Conservation (phyloP, 164 flowering plant genomes). For the Dillenia suffruticosa region DNA sequence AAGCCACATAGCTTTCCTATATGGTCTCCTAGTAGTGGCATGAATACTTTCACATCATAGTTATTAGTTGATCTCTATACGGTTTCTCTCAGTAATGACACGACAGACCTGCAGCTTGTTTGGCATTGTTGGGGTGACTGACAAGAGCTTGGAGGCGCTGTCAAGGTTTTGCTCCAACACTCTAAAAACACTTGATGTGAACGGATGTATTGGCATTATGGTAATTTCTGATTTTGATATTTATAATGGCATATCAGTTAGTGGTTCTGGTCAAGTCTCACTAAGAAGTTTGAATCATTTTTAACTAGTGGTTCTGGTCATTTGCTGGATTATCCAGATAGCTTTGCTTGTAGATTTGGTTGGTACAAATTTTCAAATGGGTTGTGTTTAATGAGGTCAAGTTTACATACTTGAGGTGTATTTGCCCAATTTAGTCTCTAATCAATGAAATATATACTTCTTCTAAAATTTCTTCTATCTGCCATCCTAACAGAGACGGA, state of each 20-base stretch:
- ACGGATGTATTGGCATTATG: constrained; percentile 91
- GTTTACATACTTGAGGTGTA: too few relatives aligned
- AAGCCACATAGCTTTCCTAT: too few relatives aligned
- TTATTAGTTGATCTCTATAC: too few relatives aligned
- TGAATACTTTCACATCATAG: too few relatives aligned
- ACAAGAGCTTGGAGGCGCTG: constrained; percentile 74
- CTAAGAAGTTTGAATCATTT: neutral
- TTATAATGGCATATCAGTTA: neutral
- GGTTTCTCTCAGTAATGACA: too few relatives aligned
- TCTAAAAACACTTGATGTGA: constrained; percentile 86
- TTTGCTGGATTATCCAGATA: too few relatives aligned
- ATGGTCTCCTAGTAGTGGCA: too few relatives aligned
- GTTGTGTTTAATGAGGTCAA: too few relatives aligned
- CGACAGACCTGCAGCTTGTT: constrained; percentile 58
- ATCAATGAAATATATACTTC: too few relatives aligned
- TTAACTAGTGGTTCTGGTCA: neutral
- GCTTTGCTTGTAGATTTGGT: too few relatives aligned
- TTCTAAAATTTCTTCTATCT: constrained; percentile 1
- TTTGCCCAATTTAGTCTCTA: too few relatives aligned
- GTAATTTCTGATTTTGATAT: constrained; percentile 22
- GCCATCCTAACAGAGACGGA: constrained; percentile 51
- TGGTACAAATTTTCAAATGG: too few relatives aligned
- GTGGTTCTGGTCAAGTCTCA: neutral
- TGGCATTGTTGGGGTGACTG: constrained; percentile 88
- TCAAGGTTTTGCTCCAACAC: constrained; percentile 56